Percentiles rank a stretch among this genome's conserved stretches.
These are phyloP conservation scores for Apophysomyces trapeziformis DNA, from an alignment of 371 early-diverging fungal genomes.

Conservation along the genomic window DNA sequence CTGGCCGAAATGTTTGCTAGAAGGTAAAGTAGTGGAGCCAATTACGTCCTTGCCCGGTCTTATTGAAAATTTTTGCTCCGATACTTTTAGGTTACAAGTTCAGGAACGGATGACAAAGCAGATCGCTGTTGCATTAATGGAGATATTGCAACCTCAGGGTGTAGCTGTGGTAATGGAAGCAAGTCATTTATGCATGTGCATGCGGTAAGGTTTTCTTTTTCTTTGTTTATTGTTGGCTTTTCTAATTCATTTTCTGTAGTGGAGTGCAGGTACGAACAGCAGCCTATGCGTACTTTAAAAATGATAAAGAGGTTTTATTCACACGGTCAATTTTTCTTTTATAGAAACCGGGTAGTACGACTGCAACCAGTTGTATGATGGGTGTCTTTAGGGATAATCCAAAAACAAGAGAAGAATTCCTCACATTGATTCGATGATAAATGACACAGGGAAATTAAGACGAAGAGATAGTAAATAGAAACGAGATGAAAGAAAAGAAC, in stretches of 20 bases:
- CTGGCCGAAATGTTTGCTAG: slow-evolving; percentile 98
- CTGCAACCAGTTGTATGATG: slow-evolving; percentile 95
- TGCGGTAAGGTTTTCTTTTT: slow-evolving; percentile 30
- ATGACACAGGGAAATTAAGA: background rate
- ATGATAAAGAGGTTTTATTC: background rate
- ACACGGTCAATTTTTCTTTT: slow-evolving; percentile 24
- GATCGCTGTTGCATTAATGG: slow-evolving; percentile 89
- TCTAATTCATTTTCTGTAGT: slow-evolving; percentile 26
- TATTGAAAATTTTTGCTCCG: background rate
- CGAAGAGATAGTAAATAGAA: slow-evolving; percentile 12
- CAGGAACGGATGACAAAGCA: slow-evolving; percentile 98
- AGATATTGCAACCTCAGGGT: slow-evolving; percentile 93
- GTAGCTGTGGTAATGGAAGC: slow-evolving; percentile 98
- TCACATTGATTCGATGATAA: slow-evolving; percentile 70
- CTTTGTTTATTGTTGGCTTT: slow-evolving; percentile 2
- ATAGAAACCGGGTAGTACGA: slow-evolving; percentile 92
- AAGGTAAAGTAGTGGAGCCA: slow-evolving; percentile 26
- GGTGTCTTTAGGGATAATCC: slow-evolving; percentile 92
- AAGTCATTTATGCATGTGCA: slow-evolving; percentile 63
- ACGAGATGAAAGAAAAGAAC: slow-evolving; percentile 5
- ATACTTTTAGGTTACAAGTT: slow-evolving; percentile 81
- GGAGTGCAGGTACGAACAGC: slow-evolving; percentile 47
- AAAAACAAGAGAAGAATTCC: slow-evolving; percentile 96
- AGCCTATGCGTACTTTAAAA: background rate
- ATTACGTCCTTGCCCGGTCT: background rate